Percentiles rank a stretch among this genome's conserved stretches.
Evolutionary conservation across 768 basidiomycete species (phyloP).

Genomic region (Imleria badia): DNA sequence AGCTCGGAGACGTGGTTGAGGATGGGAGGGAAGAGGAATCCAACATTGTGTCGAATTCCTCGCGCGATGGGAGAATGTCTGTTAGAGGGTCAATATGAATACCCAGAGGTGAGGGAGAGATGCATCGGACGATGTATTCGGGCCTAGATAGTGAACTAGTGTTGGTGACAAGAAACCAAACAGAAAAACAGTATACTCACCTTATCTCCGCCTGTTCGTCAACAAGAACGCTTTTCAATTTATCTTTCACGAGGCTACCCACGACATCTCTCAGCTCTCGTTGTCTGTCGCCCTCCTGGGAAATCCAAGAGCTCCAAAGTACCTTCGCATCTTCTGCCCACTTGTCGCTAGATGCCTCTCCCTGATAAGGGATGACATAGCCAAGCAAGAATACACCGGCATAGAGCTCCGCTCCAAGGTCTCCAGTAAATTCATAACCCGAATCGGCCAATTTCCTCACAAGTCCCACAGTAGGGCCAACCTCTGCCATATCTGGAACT

Average conservation of each 20-base stretch:
- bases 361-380: constrained; percentile 15
- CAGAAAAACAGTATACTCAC: constrained; percentile 23
- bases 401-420: constrained; percentile 22
- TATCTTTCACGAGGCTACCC: constrained; percentile 39
- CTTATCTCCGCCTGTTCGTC: constrained; percentile 34
- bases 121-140: constrained; percentile 43
- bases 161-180: not conserved
- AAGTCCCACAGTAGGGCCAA: constrained; percentile 7
- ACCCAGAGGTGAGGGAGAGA: constrained; percentile 37
- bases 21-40: constrained; percentile 39
- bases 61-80: constrained; percentile 53
- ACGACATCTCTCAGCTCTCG: constrained; percentile 27
- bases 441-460: constrained; percentile 17
- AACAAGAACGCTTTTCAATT: constrained; percentile 41
- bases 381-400: constrained; percentile 21
- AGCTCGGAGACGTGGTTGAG: constrained; percentile 49
- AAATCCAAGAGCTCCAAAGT: constrained; percentile 34
- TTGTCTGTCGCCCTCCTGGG: constrained; percentile 7
- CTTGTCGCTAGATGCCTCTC: constrained; percentile 6
- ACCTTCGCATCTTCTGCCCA: constrained; percentile 23
- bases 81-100: constrained; percentile 39
- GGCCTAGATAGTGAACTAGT: constrained; percentile 35
- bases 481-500: not conserved
- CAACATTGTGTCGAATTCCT: constrained; percentile 49
- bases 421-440: constrained; percentile 20